These are phyloP conservation scores for Mycosphaerella arachidis DNA, from an alignment of 2,329 filamentous ascomycete species.

Conservation along the genomic window DNA sequence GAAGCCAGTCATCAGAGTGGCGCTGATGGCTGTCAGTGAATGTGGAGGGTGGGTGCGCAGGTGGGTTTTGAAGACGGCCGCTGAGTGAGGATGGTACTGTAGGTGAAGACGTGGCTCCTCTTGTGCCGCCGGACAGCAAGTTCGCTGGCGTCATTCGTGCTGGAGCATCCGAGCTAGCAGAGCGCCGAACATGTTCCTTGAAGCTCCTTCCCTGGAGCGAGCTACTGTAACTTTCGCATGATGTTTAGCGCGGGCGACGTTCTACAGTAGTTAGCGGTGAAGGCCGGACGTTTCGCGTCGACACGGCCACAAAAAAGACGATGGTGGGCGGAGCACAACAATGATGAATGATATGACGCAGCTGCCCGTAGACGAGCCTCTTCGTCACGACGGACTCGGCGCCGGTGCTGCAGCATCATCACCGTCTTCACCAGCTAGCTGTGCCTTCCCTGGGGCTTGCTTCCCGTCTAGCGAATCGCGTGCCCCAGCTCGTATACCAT, in stretches of 20 bases:
- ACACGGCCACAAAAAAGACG: neutral
- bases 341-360: neutral
- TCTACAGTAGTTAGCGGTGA: slow-evolving; percentile 2
- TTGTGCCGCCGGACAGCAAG: neutral
- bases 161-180: neutral
- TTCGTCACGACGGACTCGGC: neutral
- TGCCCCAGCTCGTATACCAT: neutral
- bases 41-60: neutral
- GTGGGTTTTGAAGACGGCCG: neutral
- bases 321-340: neutral
- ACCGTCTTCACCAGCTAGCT: neutral
- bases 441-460: neutral
- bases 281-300: slow-evolving; percentile 2
- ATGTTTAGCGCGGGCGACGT: neutral
- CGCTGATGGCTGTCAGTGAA: neutral
- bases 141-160: neutral
- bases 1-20: neutral
- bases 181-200: slow-evolving; percentile 16
- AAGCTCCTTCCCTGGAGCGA: slow-evolving; percentile 7
- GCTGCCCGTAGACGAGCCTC: neutral
- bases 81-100: neutral
- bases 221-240: slow-evolving; percentile 3
- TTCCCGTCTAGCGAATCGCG: neutral
- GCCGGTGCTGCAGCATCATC: neutral
- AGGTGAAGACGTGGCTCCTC: neutral